Percentiles rank a stretch among this genome's conserved stretches.
Conservation (phyloP, 2,329 filamentous ascomycete species). For the Colletotrichum shisoi region DNA sequence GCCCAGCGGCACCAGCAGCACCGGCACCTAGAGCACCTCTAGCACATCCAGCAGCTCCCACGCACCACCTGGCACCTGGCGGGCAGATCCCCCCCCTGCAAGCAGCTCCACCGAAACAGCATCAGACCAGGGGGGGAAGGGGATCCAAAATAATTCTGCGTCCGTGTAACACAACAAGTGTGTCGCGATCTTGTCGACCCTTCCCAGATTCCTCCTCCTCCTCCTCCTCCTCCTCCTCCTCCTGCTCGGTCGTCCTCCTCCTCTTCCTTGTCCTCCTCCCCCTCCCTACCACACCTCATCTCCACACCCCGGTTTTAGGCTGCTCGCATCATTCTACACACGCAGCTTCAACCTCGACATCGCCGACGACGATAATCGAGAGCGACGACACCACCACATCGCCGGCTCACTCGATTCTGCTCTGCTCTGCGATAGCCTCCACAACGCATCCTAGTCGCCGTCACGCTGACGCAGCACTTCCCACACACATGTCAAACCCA, state of each 20-base stretch:
- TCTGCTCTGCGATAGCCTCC: conserved; percentile 31
- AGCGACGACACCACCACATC: conserved; percentile 16
- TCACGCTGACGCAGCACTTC: conserved; percentile 31
- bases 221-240: conserved; percentile 15
- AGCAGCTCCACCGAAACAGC: conserved; percentile 33
- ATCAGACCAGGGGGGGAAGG: conserved; percentile 26
- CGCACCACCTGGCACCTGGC: too few species aligned
- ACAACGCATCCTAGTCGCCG: conserved; percentile 15
- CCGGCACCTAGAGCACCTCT: too few species aligned
- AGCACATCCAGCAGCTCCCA: too few species aligned
- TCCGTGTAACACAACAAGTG: conserved; percentile 39
- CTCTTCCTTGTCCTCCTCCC: conserved; percentile 4
- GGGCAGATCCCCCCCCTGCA: too few species aligned
- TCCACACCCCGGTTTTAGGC: conserved; percentile 2
- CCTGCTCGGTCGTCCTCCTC: conserved; percentile 7
- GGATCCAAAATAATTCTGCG: conserved; percentile 40
- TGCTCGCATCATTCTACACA: not conserved
- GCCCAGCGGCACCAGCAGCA: not conserved
- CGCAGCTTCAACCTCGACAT: conserved; percentile 1
- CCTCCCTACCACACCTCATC: not conserved
- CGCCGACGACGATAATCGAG: conserved; percentile 9
- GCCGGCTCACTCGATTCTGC: conserved; percentile 5
- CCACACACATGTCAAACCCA: conserved; percentile 33
- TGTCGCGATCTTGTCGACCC: conserved; percentile 37
- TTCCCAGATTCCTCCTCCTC: conserved; percentile 13